Percentiles rank a stretch among this genome's conserved stretches.
Conservation (phyloP, 2,329 filamentous ascomycete species). For the Xylariomycetidae sp. region DNA sequence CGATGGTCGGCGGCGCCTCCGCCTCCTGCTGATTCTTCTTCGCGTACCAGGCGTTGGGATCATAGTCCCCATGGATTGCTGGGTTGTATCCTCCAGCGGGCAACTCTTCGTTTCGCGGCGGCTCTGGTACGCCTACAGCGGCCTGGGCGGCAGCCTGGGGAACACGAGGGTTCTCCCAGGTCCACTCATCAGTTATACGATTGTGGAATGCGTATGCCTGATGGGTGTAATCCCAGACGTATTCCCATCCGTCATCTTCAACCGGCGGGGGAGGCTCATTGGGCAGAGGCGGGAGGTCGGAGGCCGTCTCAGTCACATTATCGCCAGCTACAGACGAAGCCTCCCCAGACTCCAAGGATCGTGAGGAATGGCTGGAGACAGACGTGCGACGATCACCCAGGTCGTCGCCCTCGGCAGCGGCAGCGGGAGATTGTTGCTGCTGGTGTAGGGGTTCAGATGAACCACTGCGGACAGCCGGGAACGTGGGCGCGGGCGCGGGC, state of each 20-base stretch:
- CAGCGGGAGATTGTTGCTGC: too few relatives aligned
- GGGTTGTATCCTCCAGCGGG: slow-evolving; percentile 82
- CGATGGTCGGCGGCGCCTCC: slow-evolving; percentile 27
- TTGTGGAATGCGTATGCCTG: slow-evolving; percentile 82
- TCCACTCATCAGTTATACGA: slow-evolving; percentile 64
- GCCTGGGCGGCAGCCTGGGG: slow-evolving; percentile 34
- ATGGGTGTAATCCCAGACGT: slow-evolving; percentile 64
- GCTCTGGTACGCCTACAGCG: slow-evolving; percentile 16
- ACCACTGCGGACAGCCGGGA: too few relatives aligned
- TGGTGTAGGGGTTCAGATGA: too few relatives aligned
- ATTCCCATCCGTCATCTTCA: slow-evolving; percentile 73
- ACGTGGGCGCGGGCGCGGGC: too few relatives aligned
- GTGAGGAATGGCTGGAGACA: slow-evolving; percentile 6
- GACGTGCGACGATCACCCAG: too few relatives aligned
- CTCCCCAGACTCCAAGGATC: slow-evolving; percentile 16
- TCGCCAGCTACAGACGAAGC: slow-evolving; percentile 9
- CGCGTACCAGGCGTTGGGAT: slow-evolving; percentile 92
- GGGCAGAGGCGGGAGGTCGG: slow-evolving; percentile 30
- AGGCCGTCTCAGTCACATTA: slow-evolving; percentile 10
- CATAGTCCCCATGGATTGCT: slow-evolving; percentile 92
- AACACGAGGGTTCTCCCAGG: slow-evolving; percentile 84
- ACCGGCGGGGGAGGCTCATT: slow-evolving; percentile 33
- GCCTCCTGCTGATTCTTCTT: slow-evolving; percentile 39
- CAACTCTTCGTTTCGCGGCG: slow-evolving; percentile 29
- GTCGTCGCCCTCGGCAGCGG: too few relatives aligned